Base-by-base conservation (phyloP, 352 stramenopile species). In the Peronospora belbahrii region DNA sequence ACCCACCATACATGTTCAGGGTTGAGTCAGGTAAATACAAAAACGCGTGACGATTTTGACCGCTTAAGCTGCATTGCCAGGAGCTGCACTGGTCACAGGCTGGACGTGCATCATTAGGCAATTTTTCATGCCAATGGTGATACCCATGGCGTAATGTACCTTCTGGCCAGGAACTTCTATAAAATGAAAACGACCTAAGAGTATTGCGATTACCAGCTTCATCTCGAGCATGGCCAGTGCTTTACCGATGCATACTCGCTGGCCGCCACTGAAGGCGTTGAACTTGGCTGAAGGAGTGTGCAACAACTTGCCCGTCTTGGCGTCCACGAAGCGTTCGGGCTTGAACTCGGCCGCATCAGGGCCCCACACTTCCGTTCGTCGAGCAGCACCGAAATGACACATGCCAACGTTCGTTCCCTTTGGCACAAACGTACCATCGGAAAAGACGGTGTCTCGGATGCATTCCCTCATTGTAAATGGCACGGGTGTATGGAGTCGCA, bases 191-290 rank as follows among this genome's bases (percentile, higher is more conserved):
- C 55, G 53, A 18, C 57, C 59, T 1, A 86, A 41, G 11, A 88
- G 42, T 17, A 49, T 67, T 7, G 74, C 70, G 15, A 70, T 57
- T 31, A 71, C 56, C 2, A 84, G 55, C 37, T 86, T 85, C 61
- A 85, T 81, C 62, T 88, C 71, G n/a, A 88, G 25, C 59, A 88
- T 77, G 3, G 74, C 70, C 19, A 88, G 64, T 20, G 48, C 63
- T 33, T 68, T 66, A 28, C 83, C 83, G 4, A 91, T 54, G 39
- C 83, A 94, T 28, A 62, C 70, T 33, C 77, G 76, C 6, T 58
- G 73, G 0, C 83, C 83, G 3, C 63, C 74, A 22, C 82, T 70
- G 56, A 94, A 93, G 7, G 65, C 64, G 9, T 67, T 71, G 46
- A 85, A 88, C 42, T 86, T 70, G 52, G 74, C 79, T 0, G 59